Evolutionary conservation across 371 early-diverging fungal species (phyloP), one percentile per base, ranked within the genome.

Genomic region (Funneliformis caledonium): DNA sequence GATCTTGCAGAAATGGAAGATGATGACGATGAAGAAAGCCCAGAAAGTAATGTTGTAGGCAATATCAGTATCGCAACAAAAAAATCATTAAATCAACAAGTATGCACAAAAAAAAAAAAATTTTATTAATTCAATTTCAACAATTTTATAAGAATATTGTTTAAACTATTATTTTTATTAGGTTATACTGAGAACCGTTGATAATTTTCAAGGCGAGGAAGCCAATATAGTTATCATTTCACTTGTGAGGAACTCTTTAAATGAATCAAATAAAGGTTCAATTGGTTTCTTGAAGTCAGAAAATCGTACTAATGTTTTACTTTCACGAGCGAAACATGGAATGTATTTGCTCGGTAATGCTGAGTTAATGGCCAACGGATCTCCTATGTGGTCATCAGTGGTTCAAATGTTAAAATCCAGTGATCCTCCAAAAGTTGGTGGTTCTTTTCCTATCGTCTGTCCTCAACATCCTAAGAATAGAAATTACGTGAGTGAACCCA

Each of bases 221-320:
- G 83, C 85, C 1, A 83, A 84, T 60, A 85, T 87, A 9, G 80
- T 87, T 11, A 85, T 88, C 48, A 84, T 88, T n/a, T 82, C 94
- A 0, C 84, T 93, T 22, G 94, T 93, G 7, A 87, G 94, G 22
- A 92, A 90, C 45, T 33, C 48, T 19, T 10, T 26, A 19, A 89
- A 91, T 65, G 64, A 76, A 9, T 70, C 81, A 14, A 70, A 70
- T 2, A 14, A 26, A 11, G 59, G 86, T 0, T 82, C 85, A 6
- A 94, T 94, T 82, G 96, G 96, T 16, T 96, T 96, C 85, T 85
- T 95, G 59, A 92, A 91, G 81, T 91, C 92, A 6, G 86, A 86
- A 3, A 93, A 95, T 82, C 91, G 96, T 78, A 89, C 93, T 8
- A 95, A 94, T 83, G 96, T 96, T 16, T 86, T 93, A 7, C 83